Evolutionary conservation across 1,284 basidiomycete species (phyloP).

Genomic region (Rhizoctonia solani): DNA sequence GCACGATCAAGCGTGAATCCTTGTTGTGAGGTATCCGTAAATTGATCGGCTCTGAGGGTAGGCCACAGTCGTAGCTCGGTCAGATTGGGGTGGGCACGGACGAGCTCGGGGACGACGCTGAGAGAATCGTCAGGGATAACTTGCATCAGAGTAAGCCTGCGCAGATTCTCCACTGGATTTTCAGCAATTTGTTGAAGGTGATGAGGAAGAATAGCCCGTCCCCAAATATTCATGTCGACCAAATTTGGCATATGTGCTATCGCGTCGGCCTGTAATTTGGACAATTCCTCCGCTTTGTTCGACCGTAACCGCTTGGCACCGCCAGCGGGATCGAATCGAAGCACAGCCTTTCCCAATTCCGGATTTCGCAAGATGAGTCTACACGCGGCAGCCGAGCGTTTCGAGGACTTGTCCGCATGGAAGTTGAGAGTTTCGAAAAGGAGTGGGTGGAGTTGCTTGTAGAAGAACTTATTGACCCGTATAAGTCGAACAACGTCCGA

Average conservation of each 20-base stretch:
- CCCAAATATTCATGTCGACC: slow-evolving; percentile 28
- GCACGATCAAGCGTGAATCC: slow-evolving; percentile 23
- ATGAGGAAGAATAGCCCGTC: slow-evolving; percentile 11
- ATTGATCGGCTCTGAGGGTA: slow-evolving; percentile 26
- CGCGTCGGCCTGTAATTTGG: slow-evolving; percentile 10
- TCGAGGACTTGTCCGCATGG: slow-evolving; percentile 24
- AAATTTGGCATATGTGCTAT: slow-evolving; percentile 23
- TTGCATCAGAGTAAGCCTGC: slow-evolving; percentile 29
- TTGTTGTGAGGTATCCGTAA: slow-evolving; percentile 6
- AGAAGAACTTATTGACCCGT: slow-evolving; percentile 27
- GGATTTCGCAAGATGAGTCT: slow-evolving; percentile 13
- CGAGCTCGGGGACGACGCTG: slow-evolving; percentile 16
- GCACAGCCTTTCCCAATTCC: slow-evolving; percentile 10
- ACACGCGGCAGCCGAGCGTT: slow-evolving; percentile 23
- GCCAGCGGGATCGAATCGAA: slow-evolving; percentile 30
- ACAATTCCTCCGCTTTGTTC: background rate
- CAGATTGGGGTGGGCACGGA: slow-evolving; percentile 22
- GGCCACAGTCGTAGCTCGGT: slow-evolving; percentile 27
- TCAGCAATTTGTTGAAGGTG: slow-evolving; percentile 4
- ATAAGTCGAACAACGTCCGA: slow-evolving; percentile 19
- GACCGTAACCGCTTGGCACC: slow-evolving; percentile 2
- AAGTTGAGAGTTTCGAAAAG: slow-evolving; percentile 34
- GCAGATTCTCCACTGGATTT: background rate
- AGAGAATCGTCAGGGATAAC: slow-evolving; percentile 28
- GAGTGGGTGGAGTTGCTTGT: slow-evolving; percentile 21